Base-by-base conservation (phyloP, 1,284 basidiomycete species). In the Phaffia rhodozyma region DNA sequence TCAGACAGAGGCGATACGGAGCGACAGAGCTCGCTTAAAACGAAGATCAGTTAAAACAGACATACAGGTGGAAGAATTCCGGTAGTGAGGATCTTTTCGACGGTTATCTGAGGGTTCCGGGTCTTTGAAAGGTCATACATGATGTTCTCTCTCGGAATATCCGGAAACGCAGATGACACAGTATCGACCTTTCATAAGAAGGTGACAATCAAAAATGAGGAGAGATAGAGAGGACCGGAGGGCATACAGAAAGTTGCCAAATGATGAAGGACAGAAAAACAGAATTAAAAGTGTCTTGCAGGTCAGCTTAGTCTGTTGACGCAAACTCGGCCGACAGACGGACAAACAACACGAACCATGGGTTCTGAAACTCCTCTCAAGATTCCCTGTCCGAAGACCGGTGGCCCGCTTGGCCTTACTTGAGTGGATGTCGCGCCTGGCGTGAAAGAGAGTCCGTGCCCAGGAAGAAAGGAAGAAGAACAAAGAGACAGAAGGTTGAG, bases 51-150 rank as follows among this genome's bases (percentile, higher is more conserved):
- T 9, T 27, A 20, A n/a, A 61, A 27, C 13, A 23, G 13, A 71
- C 75, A 57, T 58, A 76, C 76, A 58, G 68, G 62, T 48, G 73
- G 73, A 32, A 77, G 59, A 13, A 63, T 67, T 0, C 75, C 75
- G 25, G 70, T 67, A 58, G 75, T 75, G 5, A 77, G 68, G 38
- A 76, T 74, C 64, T 73, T 69, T 60, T 77, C 76, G 50, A 70
- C 71, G 5, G 76, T 76, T 18, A 70, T 61, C 68, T 76, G 74
- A n/a, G 70, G 71, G 9, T 68, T 72, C n/a, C 71, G 67, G 3
- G 75, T 76, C 66, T 71, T 70, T 7, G 72, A 72, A n/a, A 77
- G 69, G 16, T 71, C 71, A 58, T 74, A 76, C 25, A 76, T 71
- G 63, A 77, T 72, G 52, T 72, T 70, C 1, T 69, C 62, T n/a